Conservation (phyloP, 2,329 filamentous ascomycete genomes). For the Lachnellula hyalina region DNA sequence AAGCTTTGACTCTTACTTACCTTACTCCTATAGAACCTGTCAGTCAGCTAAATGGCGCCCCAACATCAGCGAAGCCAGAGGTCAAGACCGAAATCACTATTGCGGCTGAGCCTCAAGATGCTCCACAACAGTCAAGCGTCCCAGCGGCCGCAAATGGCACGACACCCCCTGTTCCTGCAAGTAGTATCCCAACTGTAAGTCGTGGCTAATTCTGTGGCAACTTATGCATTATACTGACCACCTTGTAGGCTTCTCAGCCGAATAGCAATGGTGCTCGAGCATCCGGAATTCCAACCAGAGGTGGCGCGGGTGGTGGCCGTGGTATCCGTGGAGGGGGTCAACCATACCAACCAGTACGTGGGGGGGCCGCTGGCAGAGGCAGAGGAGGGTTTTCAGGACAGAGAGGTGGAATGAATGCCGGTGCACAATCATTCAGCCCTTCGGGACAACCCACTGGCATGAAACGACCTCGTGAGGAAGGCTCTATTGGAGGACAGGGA, state of each 20-base stretch:
- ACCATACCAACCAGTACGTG: slow-evolving; percentile 17
- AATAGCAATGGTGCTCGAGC: slow-evolving; percentile 18
- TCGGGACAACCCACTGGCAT: slow-evolving; percentile 20
- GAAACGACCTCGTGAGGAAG: slow-evolving; percentile 30
- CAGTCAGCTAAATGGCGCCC: slow-evolving; percentile 19
- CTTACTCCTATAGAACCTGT: slow-evolving; percentile 7
- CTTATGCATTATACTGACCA: slow-evolving; percentile 4
- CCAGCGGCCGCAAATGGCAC: slow-evolving; percentile 16
- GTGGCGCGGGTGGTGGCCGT: slow-evolving; percentile 16
- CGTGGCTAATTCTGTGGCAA: neutral
- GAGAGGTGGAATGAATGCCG: slow-evolving; percentile 30
- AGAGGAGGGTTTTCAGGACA: slow-evolving; percentile 22
- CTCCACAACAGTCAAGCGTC: slow-evolving; percentile 8
- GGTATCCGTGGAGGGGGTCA: slow-evolving; percentile 23
- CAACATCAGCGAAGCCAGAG: slow-evolving; percentile 5
- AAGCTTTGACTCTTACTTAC: slow-evolving; percentile 1
- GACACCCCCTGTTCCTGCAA: slow-evolving; percentile 14
- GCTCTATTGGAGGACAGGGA: slow-evolving; percentile 29
- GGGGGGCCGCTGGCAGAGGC: slow-evolving; percentile 23
- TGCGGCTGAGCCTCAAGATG: slow-evolving; percentile 5
- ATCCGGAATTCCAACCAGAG: slow-evolving; percentile 29
- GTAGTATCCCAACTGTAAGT: slow-evolving; percentile 28
- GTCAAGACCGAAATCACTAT: slow-evolving; percentile 19
- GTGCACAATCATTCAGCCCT: slow-evolving; percentile 27
- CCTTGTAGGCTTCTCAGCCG: slow-evolving; percentile 17